Percentiles rank a stretch among this genome's conserved stretches.
phyloP scores from a whole-genome alignment of 1,139 yeast genomes.

The Schizosaccharomyces versatilis region DNA sequence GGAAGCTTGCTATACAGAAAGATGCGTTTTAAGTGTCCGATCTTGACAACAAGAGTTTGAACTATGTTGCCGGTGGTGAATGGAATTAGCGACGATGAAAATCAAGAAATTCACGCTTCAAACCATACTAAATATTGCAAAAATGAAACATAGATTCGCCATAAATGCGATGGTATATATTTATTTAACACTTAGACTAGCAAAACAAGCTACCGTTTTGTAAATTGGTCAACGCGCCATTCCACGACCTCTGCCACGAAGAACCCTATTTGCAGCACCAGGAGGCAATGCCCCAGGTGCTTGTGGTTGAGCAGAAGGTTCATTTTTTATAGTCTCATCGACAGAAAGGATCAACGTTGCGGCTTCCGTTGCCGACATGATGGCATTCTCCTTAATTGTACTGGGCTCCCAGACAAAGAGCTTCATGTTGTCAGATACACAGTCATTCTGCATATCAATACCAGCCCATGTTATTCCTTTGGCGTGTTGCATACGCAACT shows the following conservation, averaged over 20 bases:
- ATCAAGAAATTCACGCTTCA: too few species aligned
- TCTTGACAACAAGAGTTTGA: too few species aligned
- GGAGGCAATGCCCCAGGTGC: constrained; percentile 24
- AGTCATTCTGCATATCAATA: constrained; percentile 67
- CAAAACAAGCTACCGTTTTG: background rate
- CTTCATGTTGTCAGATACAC: constrained; percentile 62
- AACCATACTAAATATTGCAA: too few species aligned
- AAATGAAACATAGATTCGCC: too few species aligned
- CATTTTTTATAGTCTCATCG: constrained; percentile 83
- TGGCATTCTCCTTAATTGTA: constrained; percentile 78
- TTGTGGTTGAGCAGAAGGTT: constrained; percentile 31
- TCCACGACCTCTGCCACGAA: constrained; percentile 13
- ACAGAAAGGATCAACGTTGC: constrained; percentile 77
- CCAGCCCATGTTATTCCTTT: constrained; percentile 85
- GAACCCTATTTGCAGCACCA: constrained; percentile 43
- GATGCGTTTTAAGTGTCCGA: too few species aligned
- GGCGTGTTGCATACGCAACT: constrained; percentile 80
- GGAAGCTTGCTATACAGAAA: too few species aligned
- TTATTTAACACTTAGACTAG: background rate
- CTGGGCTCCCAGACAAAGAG: constrained; percentile 96
- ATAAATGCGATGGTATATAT: too few species aligned
- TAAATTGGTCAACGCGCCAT: constrained; percentile 9
- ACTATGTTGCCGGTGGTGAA: too few species aligned
- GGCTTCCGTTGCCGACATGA: constrained; percentile 93
- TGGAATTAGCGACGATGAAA: too few species aligned